Conservation (phyloP, 1,284 basidiomycete species). For the Cryptococcus sp. region DNA sequence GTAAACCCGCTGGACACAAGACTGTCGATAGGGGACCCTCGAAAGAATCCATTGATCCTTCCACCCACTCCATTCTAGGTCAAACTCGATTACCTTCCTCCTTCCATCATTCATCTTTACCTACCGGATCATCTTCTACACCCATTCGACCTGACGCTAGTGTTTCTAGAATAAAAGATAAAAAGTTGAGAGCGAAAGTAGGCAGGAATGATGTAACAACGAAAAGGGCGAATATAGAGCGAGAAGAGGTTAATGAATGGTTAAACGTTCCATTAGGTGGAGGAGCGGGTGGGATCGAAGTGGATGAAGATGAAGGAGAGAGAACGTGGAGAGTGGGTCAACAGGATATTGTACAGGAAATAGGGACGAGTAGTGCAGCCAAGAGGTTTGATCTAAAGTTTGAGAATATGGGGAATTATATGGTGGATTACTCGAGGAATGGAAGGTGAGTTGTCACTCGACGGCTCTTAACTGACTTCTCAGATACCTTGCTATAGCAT, state of each 20-base stretch:
- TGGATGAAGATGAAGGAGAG: conserved; percentile 53
- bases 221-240: conserved; percentile 38
- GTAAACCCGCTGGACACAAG: conserved; percentile 37
- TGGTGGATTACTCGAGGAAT: conserved; percentile 77
- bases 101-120: conserved; percentile 31
- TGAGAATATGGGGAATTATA: conserved; percentile 68
- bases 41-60: conserved; percentile 52
- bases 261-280: conserved; percentile 34
- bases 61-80: conserved; percentile 56
- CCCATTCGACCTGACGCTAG: conserved; percentile 26
- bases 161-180: conserved; percentile 57
- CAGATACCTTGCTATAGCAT: conserved; percentile 79
- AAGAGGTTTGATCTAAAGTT: conserved; percentile 76
- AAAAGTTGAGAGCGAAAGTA: conserved; percentile 67
- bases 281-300: conserved; percentile 42
- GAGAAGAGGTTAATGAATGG: conserved; percentile 46
- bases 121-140: conserved; percentile 22
- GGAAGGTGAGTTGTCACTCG: conserved; percentile 60
- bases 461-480: conserved; percentile 1
- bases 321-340: conserved; percentile 85
- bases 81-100: conserved; percentile 38
- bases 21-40: conserved; percentile 33
- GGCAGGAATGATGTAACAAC: conserved; percentile 54
- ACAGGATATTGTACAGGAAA: conserved; percentile 64
- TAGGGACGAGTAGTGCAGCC: conserved; percentile 67